Evolutionary conservation across 495 filamentous ascomycete species (phyloP).

Genomic region (Chaetomium fimeti): DNA sequence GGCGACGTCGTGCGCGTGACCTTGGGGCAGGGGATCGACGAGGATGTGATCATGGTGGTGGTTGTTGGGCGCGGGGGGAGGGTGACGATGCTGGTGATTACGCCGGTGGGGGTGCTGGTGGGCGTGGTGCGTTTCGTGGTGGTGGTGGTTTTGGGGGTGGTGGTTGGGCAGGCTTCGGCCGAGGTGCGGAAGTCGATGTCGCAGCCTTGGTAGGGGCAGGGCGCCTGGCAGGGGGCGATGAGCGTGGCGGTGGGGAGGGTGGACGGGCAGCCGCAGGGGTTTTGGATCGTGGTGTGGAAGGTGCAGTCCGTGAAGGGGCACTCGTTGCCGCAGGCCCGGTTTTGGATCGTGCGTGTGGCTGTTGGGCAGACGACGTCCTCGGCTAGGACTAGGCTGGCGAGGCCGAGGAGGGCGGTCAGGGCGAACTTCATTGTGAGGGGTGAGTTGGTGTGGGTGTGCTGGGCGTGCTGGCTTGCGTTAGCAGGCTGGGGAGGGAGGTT

Average conservation of each 20-base stretch:
- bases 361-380: conserved; percentile 30
- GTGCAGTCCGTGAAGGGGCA: conserved; percentile 33
- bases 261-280: conserved; percentile 35
- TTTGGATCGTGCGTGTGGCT: conserved; percentile 31
- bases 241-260: conserved; percentile 36
- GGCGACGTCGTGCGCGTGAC: conserved; percentile 43
- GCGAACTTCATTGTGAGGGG: conserved; percentile 28
- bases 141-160: conserved; percentile 15
- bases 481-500: neutral
- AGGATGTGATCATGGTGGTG: conserved; percentile 13
- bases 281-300: conserved; percentile 30
- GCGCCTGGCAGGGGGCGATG: conserved; percentile 34
- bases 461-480: neutral
- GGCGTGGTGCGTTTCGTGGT: conserved; percentile 11
- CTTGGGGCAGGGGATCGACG: conserved; percentile 37
- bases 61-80: conserved; percentile 24
- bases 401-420: conserved; percentile 24
- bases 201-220: conserved; percentile 37
- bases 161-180: conserved; percentile 26
- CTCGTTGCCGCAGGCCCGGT: conserved; percentile 28
- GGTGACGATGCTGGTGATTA: conserved; percentile 32
- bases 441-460: no score
- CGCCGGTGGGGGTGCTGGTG: conserved; percentile 18
- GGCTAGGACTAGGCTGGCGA: conserved; percentile 26
- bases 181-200: conserved; percentile 32